Evolutionary conservation across 306 rosid genomes (phyloP), one percentile per base, ranked within the genome.

Genomic region (Leucaena leucocephala): DNA sequence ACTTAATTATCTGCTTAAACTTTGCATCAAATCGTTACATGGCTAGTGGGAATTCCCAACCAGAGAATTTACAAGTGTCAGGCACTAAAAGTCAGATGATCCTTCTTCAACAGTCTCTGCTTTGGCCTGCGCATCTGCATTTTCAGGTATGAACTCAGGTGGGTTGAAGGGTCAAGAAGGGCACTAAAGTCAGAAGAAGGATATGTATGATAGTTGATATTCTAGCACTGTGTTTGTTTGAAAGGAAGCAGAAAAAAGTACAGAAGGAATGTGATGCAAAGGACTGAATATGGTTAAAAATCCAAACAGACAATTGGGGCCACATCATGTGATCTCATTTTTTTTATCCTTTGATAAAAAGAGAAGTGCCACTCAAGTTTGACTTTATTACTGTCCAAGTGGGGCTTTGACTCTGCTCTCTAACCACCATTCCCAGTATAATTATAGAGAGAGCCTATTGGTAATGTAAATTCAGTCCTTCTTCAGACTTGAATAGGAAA

Each of bases 1-100:
- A 14, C 45, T 17, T 6, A 38, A 39, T 21, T 13, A 35, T 16
- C 46, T n/a, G 17, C 36, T 16, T 64, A 17, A 76, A 63, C 55
- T 68, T 67, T 14, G 81, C 42, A 12, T 43, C 74, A 27, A 72
- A 54, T 42, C 52, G 50, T 66, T 39, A 48, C 67, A 50, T 77
- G 42, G 21, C 81, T 49, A 2, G 74, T 49, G 52, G 75, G 81
- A 78, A 43, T 74, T 78, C 59, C 76, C 46, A 68, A 17, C 55
- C 75, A 9, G 76, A 68, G 17, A 68, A 38, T 54, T 27, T 43
- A 48, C 46, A 27, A 5, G 76, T 35, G 38, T 55, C 76, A 22
- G 59, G 61, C 27, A 27, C 27, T 27, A 27, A 27, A 27, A 27
- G 27, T 27, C 27, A 27, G 27, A 27, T 27, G 27, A 27, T 27